Base-by-base conservation (phyloP, 495 filamentous ascomycete genomes). In the Lasiosphaeria ovina region DNA sequence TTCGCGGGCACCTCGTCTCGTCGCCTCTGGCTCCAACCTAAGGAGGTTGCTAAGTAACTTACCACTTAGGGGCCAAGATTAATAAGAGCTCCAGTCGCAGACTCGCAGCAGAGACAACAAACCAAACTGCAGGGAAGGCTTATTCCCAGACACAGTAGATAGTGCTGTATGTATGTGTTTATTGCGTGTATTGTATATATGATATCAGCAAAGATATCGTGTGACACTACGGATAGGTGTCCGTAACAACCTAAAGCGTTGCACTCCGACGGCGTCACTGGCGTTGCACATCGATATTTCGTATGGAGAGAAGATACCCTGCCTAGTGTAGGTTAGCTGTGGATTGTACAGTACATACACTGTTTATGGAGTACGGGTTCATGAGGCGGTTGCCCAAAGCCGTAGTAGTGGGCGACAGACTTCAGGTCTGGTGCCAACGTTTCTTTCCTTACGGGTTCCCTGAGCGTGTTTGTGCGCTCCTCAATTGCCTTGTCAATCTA, bases 51-150 rank as follows among this genome's bases (percentile, higher is more conserved):
- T 61, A 24, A 24, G 54, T 63, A 61, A 60, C 67, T 60, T 61
- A 61, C 69, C 69, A 69, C 62, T 68, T 60, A 63, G 33, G 64
- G 62, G 56, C 59, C 60, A 62, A 60, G 67, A 70, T 63, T 64
- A 61, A 24, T 24, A 24, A 54, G 62, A 69, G 63, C 60, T 59
- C 62, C 54, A 62, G 61, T 8, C 8, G 62, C 2, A 24, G 24
- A 24, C 24, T 62, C 66, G 66, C 62, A 59, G 55, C 66, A 60
- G 62, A 6, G 62, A 12, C 11, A 57, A 66, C 51, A 53, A 61
- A 62, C 61, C 60, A 62, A 62, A 63, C 67, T 58, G 49, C 62
- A 63, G 60, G 57, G 58, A 61, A 68, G 67, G 54, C 49, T n/a
- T n/a, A 47, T 47, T 61, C 53, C 63, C 69, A 24, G 2, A 24